Evolutionary conservation across 305 asterid species (phyloP), one percentile per base, ranked within the genome.

Genomic region (Solanum hybrid): DNA sequence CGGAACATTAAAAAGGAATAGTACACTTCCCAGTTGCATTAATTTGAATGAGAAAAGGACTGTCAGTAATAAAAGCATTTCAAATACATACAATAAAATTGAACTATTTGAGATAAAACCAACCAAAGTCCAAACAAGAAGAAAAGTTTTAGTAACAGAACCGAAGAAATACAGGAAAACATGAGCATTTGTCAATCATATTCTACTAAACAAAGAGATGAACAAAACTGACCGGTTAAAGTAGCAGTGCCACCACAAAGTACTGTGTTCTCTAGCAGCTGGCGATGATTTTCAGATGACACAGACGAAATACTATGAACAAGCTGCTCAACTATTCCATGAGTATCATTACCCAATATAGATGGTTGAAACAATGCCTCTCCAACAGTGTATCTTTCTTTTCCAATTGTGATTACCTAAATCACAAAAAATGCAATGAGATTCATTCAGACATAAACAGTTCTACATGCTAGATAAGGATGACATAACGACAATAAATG

Each of bases 321-420:
- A 89, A 97, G 99, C 94, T 97, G 99, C 94, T 97, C 99, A 88
- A 97, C 98, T 87, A 96, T 94, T 79, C 99, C 99, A 91, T 96
- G 98, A 31, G 97, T 92, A 90, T 96, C 99, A 31, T 94, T 90
- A 87, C 96, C 97, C 92, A 96, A 92, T 73, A 97, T 95, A 27
- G 97, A 93, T 82, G 99, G 99, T 90, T 96, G 95, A 92, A 97
- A 97, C 87, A 97, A 91, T 75, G 99, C 98, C 94, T 97, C 99
- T 61, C 99, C 99, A 90, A 96, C 94, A 32, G 93, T 94, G 89
- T 93, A 96, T 93, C 94, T 95, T 91, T 96, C 99, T 92, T 90
- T 95, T 92, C 98, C 98, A 91, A 97, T 93, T 93, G 88, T 95
- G 36, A 97, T 95, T 93, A 97, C 98, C 99, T 96, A 92, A 90